Percentiles rank a stretch among this genome's conserved stretches.
Evolutionary conservation across 2,329 filamentous ascomycete species (phyloP).

Genomic region (Aspergillus pseudotamarii): DNA sequence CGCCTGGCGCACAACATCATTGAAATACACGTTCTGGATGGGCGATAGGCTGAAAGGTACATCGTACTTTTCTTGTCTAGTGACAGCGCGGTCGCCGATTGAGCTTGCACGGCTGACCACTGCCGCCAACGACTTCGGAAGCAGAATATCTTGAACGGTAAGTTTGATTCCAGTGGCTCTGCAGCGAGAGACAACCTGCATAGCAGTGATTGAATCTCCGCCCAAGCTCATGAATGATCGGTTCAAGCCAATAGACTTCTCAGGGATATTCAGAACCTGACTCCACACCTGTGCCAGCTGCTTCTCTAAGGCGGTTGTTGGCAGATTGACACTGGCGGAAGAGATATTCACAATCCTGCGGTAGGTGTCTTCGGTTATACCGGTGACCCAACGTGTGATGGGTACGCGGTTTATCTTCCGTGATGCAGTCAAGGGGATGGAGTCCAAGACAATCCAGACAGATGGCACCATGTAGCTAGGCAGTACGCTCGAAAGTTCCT

Average conservation of each 20-base stretch:
- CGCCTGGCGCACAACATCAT: neutral
- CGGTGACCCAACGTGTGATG: neutral
- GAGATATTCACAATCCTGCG: neutral
- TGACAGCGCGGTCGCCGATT: neutral
- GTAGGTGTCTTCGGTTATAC: neutral
- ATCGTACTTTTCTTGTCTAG: neutral
- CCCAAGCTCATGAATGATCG: neutral
- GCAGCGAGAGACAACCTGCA: neutral
- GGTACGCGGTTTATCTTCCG: neutral
- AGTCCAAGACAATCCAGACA: neutral
- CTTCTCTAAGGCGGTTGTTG: neutral
- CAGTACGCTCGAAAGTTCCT: neutral
- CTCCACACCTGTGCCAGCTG: neutral
- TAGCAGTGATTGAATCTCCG: neutral
- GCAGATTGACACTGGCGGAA: neutral
- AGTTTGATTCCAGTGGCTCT: neutral
- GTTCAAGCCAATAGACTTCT: neutral
- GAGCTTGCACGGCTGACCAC: neutral
- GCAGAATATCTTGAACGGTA: neutral
- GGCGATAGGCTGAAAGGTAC: slow-evolving; percentile 11
- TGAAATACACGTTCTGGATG: slow-evolving; percentile 18
- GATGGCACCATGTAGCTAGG: neutral
- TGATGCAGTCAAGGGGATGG: neutral
- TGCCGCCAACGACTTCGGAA: neutral
- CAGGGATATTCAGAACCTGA: neutral